A percentile compares a stretch with the other conserved stretches of the same genome.
Conservation (phyloP, 352 stramenopile genomes). For the Pythium vanterpoolii region DNA sequence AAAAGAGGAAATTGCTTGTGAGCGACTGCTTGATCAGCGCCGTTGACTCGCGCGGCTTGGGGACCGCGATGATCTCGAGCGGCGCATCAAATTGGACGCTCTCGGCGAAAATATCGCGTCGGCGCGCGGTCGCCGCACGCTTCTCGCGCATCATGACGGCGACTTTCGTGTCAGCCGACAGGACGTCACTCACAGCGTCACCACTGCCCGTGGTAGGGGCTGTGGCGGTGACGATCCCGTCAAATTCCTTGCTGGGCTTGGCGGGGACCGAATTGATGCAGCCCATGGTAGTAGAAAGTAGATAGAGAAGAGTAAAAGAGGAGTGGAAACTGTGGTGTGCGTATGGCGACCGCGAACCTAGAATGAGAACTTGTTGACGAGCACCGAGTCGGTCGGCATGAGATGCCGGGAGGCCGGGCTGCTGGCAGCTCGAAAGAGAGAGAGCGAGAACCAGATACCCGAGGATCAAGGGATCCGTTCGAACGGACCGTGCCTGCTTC, state of each 20-base stretch:
- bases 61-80: conserved; percentile 43
- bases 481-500: background rate
- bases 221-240: conserved; percentile 30
- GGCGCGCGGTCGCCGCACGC: conserved; percentile 55
- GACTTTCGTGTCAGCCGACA: conserved; percentile 41
- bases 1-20: conserved; percentile 80
- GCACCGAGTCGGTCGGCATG: background rate
- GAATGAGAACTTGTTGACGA: conserved; percentile 2
- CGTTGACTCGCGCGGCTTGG: conserved; percentile 65
- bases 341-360: conserved; percentile 3
- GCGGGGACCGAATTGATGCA: conserved; percentile 61
- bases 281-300: conserved; percentile 35
- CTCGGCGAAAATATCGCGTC: conserved; percentile 67
- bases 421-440: no score
- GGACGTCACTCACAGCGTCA: background rate
- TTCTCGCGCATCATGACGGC: conserved; percentile 66
- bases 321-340: background rate
- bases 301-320: background rate
- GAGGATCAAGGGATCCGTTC: background rate
- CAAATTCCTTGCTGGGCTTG: conserved; percentile 41
- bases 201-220: conserved; percentile 4
- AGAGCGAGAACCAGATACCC: background rate
- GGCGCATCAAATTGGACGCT: conserved; percentile 75
- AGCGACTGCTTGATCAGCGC: conserved; percentile 74
- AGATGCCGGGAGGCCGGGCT: background rate